These are phyloP conservation scores for Quillaja saponaria DNA, from an alignment of 306 rosid species.

Conservation along the genomic window DNA sequence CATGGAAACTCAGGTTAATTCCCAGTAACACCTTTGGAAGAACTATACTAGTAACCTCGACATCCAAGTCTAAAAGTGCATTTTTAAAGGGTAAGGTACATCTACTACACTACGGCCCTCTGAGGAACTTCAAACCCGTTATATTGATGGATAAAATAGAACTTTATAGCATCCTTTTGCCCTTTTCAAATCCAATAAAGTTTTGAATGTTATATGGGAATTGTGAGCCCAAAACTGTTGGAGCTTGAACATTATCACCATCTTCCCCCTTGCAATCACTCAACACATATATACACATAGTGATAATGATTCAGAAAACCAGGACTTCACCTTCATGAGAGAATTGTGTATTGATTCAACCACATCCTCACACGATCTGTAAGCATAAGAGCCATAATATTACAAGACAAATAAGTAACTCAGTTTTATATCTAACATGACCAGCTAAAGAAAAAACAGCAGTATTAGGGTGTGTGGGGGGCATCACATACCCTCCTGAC, in stretches of 20 bases:
- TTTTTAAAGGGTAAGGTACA: conserved; percentile 2
- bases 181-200: conserved; percentile 14
- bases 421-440: conserved; percentile 20
- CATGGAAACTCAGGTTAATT: conserved; percentile 22
- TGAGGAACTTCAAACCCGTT: conserved; percentile 10
- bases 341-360: conserved; percentile 88
- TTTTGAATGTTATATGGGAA: conserved; percentile 10
- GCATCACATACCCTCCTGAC: conserved; percentile 80
- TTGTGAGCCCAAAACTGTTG: conserved; percentile 21
- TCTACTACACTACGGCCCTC: conserved; percentile 1
- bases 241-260: too few relatives aligned
- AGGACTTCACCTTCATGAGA: conserved; percentile 65
- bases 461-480: background rate
- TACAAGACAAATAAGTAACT: conserved; percentile 25
- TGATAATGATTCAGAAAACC: conserved; percentile 25
- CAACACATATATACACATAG: conserved; percentile 11
- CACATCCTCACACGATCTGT: conserved; percentile 92
- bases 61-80: conserved; percentile 2
- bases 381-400: conserved; percentile 21
- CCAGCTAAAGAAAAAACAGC: conserved; percentile 19
- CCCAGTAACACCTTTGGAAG: too few relatives aligned
- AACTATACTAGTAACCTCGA: conserved; percentile 29
- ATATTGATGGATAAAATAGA: conserved; percentile 15
- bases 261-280: conserved; percentile 22
- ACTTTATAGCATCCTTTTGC: background rate